Evolutionary conservation across 768 basidiomycete species (phyloP), one percentile per base, ranked within the genome.

Genomic region (Phanerodontia chrysosporium): DNA sequence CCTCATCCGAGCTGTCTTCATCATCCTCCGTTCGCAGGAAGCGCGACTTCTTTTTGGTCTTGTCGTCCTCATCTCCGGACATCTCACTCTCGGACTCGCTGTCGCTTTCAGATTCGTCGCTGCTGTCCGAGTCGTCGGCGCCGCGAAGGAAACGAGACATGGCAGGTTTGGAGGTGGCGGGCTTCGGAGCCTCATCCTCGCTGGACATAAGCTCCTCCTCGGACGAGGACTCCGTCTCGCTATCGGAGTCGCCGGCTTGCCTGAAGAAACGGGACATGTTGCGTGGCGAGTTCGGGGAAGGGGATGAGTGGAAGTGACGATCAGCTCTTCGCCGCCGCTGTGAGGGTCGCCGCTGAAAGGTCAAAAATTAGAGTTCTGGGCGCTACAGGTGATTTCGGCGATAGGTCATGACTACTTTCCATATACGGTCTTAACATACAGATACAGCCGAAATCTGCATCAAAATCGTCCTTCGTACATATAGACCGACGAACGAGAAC

Each of bases 201-300:
- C 85, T 86, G 68, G 82, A 83, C 73, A 92, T 84, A 57, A 81
- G 75, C 71, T 87, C 83, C 76, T 91, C 89, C 71, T 78, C 77
- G 39, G 75, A 74, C n/a, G 72, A 73, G 51, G 86, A 89, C 54
- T 91, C 90, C 46, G 86, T 87, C 70, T 90, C 88, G 45, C 85
- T 88, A 56, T 92, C 91, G 52, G 89, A 90, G 72, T 92, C 90
- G 72, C 83, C 87, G 60, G 83, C 90, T 77, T 85, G 83, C 78
- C 89, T 86, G 78, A 94, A 93, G 77, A 95, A 94, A 69, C 91
- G 85, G 61, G 92, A 93, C 90, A 94, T 93, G 56, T 62, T 70
- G 28, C 45, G 3, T 2, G 14, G 10, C n/a, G n/a, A n/a, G n/a
- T n/a, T 51, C 12, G n/a, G 13, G 21, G 6, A 16, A 1, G 32